A percentile compares a stretch with the other conserved stretches of the same genome.
Conservation (phyloP, 176 grass and related monocot genomes). For the Avena sativa region DNA sequence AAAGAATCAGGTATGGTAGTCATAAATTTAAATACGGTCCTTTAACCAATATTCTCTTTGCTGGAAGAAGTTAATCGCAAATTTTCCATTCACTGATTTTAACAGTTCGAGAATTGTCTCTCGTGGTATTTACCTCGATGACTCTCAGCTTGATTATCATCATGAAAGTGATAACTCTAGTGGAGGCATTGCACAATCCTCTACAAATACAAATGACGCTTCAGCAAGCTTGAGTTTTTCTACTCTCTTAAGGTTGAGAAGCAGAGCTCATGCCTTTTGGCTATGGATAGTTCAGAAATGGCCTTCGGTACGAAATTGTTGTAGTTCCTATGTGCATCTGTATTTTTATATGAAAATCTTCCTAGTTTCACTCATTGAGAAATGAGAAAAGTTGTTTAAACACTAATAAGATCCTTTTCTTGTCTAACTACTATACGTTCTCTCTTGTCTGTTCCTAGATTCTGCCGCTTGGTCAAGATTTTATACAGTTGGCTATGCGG, state of each 20-base stretch:
- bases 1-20: slow-evolving; percentile 78
- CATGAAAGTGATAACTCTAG: slow-evolving; percentile 53
- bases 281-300: slow-evolving; percentile 76
- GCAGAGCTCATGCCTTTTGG: slow-evolving; percentile 66
- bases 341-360: slow-evolving; percentile 24
- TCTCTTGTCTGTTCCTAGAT: slow-evolving; percentile 54
- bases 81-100: slow-evolving; percentile 31
- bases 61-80: slow-evolving; percentile 17
- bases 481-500: slow-evolving; percentile 82
- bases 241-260: slow-evolving; percentile 61
- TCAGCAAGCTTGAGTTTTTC: slow-evolving; percentile 53
- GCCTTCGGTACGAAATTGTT: slow-evolving; percentile 67
- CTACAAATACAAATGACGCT: slow-evolving; percentile 40
- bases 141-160: slow-evolving; percentile 64
- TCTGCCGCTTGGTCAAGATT: slow-evolving; percentile 81
- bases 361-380: slow-evolving; percentile 13
- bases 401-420: slow-evolving; percentile 28
- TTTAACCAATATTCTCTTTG: slow-evolving; percentile 25
- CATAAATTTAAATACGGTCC: not conserved
- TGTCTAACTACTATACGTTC: slow-evolving; percentile 32
- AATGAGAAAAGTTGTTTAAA: slow-evolving; percentile 11
- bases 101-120: slow-evolving; percentile 90
- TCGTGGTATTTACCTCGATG: slow-evolving; percentile 76
- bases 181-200: slow-evolving; percentile 35
- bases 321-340: slow-evolving; percentile 9